phyloP scores from a whole-genome alignment of 163 green algal species.

The Volvox carteri region DNA sequence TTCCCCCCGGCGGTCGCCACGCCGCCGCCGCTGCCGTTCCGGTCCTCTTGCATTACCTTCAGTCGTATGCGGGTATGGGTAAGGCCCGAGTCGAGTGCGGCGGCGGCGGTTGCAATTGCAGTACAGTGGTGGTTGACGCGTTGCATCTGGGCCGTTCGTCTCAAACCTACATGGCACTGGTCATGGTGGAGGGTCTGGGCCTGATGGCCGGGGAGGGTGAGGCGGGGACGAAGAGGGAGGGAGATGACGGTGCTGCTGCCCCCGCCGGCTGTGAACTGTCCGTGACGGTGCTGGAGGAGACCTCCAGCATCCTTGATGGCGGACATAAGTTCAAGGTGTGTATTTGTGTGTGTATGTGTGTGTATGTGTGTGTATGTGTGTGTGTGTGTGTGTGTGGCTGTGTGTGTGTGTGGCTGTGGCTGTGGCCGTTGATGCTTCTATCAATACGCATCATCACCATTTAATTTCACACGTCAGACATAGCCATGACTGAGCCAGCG shows the following conservation, averaged over 20 bases:
- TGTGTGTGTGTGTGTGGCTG: not conserved
- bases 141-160: not conserved
- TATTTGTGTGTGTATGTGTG: not conserved
- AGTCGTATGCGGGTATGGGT: constrained; percentile 2
- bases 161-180: not conserved
- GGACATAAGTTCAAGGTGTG: constrained; percentile 10
- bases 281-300: not conserved
- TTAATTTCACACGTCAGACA: no score
- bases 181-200: not conserved
- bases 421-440: not conserved
- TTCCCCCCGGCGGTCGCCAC: no score
- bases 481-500: no score
- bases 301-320: not conserved
- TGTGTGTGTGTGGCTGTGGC: not conserved
- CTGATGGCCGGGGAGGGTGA: no score
- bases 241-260: no score
- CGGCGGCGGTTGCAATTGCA: not conserved
- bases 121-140: not conserved
- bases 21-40: not conserved
- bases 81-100: not conserved
- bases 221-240: no score
- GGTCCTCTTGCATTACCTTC: not conserved
- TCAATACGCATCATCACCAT: not conserved
- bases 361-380: not conserved
- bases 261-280: not conserved